Evolutionary conservation across 2,329 filamentous ascomycete species (phyloP), one percentile per base, ranked within the genome.

Genomic region (Diaporthe nobilis): DNA sequence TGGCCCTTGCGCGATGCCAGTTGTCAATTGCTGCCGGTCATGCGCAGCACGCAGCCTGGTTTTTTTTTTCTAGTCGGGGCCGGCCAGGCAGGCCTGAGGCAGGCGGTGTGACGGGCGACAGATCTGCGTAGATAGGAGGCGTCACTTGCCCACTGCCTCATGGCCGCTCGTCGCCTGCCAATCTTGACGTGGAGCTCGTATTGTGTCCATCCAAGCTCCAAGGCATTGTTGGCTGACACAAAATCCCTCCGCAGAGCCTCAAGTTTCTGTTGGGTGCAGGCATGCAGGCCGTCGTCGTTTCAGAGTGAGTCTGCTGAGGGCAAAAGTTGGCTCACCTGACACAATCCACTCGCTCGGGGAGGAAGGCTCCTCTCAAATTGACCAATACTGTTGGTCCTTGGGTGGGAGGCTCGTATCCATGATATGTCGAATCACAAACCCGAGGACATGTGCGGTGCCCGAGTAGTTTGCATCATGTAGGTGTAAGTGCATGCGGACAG

Each of bases 291-390:
- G 31, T 22, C 60, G 65, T 25, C 22, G 65, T 68, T 55, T 68
- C 65, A 68, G 65, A 25, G 8, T 68, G 65, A 68, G 65, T 68
- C 65, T 53, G 65, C 8, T 68, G 65, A 68, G 65, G 12, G 15
- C 12, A 39, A 68, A 55, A 68, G 7, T 25, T 68, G 63, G 65
- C 34, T 37, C 65, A 53, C 44, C 65, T 39, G 65, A 68, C 65
- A 53, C 65, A 68, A 20, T 17, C n/a, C 13, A 68, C 39, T 15
- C 37, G 31, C 31, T 25, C 22, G 31, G 42, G 63, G 44, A 37
- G 44, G 4, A 47, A 28, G 28, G 25, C 20, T 34, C 42, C 63
- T 53, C 47, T 28, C 65, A 42, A 47, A 68, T 68, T 68, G 47
- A 42, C 65, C 47, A 53, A 68, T 68, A 13, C 65, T 15, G 20